Evolutionary conservation across 768 basidiomycete genomes (phyloP), one percentile per base, ranked within the genome.

Genomic region (Mycena maculata): DNA sequence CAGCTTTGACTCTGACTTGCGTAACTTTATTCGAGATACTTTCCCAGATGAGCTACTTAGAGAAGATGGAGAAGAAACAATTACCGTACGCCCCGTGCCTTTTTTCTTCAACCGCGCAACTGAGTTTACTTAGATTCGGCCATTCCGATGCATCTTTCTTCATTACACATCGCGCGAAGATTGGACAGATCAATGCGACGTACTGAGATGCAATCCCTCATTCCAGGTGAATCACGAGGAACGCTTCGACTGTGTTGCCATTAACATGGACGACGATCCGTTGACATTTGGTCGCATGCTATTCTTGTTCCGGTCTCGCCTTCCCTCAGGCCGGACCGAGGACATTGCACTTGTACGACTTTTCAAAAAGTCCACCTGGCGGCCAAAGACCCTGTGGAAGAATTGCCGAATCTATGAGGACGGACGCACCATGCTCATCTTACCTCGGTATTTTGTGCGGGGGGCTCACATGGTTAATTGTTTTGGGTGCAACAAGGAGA

Each of bases 121-220:
- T 45, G 44, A 33, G 3, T 13, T 20, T 57, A 13, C 55, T 23
- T 25, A 58, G 56, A 58, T 58, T 33, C 56, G 44, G n/a, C 56
- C 58, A 25, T 59, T 59, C 58, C 47, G 20, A 39, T 59, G 58
- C 45, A 56, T 56, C 5, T 56, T 67, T 38, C 18, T 70, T 13
- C 55, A 70, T 30, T 72, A 67, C 61, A 60, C 59, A 1, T 72
- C 71, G 2, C 47, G 44, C 9, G 63, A 66, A 25, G 56, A 72
- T 42, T 69, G 38, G 28, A 55, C 60, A 13, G 68, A 53, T 16
- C 39, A 39, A n/a, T 39, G 39, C 16, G 71, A 70, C 30, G 48
- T 72, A 16, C 27, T 70, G 18, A 57, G 68, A 30, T 72, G 71
- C 65, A 70, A 66, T 28, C 60, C 63, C 20, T 25, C 23, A 0